Percentiles rank a stretch among this genome's conserved stretches.
Evolutionary conservation across 83 land plant species (phyloP).

Genomic region (Isoetes engelmannii): DNA sequence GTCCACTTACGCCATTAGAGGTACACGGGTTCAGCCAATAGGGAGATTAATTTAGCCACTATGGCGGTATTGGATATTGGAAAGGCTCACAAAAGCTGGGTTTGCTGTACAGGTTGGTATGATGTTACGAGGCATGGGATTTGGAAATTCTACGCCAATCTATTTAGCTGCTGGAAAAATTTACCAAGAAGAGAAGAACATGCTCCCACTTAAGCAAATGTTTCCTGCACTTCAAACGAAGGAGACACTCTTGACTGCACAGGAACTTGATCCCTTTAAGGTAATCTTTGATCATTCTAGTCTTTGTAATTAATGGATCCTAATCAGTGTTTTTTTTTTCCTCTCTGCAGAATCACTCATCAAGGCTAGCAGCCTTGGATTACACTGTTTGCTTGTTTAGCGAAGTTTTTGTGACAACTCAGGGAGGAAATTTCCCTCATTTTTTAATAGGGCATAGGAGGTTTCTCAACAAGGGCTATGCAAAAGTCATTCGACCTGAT

Average conservation of each 20-base stretch:
- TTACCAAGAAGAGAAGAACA: slow-evolving; percentile 23
- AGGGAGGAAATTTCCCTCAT: slow-evolving; percentile 99
- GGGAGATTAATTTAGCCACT: not conserved
- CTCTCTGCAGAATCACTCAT: slow-evolving; percentile 69
- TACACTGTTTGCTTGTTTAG: slow-evolving; percentile 93
- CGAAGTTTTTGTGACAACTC: slow-evolving; percentile 99
- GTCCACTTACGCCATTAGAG: slow-evolving; percentile 13
- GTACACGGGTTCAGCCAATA: not conserved
- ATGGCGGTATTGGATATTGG: not conserved
- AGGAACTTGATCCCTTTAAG: slow-evolving; percentile 31
- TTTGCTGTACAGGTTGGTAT: slow-evolving; percentile 23
- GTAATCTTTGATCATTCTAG: too few relatives aligned
- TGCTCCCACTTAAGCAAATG: slow-evolving; percentile 31
- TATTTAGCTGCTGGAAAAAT: slow-evolving; percentile 32
- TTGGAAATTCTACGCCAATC: slow-evolving; percentile 26
- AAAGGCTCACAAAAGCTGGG: not conserved
- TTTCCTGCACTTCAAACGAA: slow-evolving; percentile 31
- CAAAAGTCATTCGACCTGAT: slow-evolving; percentile 88
- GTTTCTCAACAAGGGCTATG: slow-evolving; percentile 78
- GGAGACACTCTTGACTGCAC: slow-evolving; percentile 24
- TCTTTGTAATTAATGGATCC: too few relatives aligned
- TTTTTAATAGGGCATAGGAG: slow-evolving; percentile 96
- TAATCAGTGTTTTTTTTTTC: too few relatives aligned
- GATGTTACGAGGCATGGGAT: slow-evolving; percentile 33
- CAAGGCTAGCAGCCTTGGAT: slow-evolving; percentile 96